Evolutionary conservation across 495 filamentous ascomycete genomes (phyloP).

Genomic region (Immersiella caudata): DNA sequence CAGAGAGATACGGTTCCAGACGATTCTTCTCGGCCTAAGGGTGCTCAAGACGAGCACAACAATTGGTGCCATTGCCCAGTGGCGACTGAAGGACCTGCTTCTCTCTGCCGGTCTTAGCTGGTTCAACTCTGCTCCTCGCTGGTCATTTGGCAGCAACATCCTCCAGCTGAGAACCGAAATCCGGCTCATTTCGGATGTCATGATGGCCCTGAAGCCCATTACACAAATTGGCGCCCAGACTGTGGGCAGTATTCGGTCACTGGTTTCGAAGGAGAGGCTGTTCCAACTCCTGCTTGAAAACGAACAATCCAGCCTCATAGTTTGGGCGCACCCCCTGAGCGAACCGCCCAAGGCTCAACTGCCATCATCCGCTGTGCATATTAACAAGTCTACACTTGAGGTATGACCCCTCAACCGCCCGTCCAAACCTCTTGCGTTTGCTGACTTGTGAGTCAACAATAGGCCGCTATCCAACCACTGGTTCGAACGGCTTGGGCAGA

Average conservation of each 20-base stretch:
- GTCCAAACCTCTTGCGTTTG: neutral
- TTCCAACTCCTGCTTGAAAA: slow-evolving; percentile 78
- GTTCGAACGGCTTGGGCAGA: slow-evolving; percentile 84
- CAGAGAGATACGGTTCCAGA: slow-evolving; percentile 86
- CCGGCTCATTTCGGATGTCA: slow-evolving; percentile 76
- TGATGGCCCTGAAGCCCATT: slow-evolving; percentile 60
- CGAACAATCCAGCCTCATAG: slow-evolving; percentile 77
- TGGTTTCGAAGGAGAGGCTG: slow-evolving; percentile 79
- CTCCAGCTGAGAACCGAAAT: slow-evolving; percentile 92
- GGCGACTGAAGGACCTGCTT: slow-evolving; percentile 84
- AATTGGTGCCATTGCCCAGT: slow-evolving; percentile 60
- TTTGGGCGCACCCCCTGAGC: slow-evolving; percentile 87
- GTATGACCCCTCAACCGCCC: slow-evolving; percentile 38
- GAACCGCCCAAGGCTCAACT: slow-evolving; percentile 50
- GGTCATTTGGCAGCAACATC: slow-evolving; percentile 94
- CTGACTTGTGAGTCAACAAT: neutral
- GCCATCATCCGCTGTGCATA: slow-evolving; percentile 27
- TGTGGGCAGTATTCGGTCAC: slow-evolving; percentile 59
- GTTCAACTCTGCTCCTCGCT: slow-evolving; percentile 82
- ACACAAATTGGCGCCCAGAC: slow-evolving; percentile 58
- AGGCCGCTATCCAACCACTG: slow-evolving; percentile 60
- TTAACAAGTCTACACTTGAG: slow-evolving; percentile 54
- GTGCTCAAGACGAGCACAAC: slow-evolving; percentile 71
- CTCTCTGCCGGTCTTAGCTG: slow-evolving; percentile 82
- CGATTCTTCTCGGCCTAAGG: slow-evolving; percentile 77